Evolutionary conservation across 2,329 filamentous ascomycete species (phyloP), one percentile per base, ranked within the genome.

Genomic region (Pestalotiopsis sp.): DNA sequence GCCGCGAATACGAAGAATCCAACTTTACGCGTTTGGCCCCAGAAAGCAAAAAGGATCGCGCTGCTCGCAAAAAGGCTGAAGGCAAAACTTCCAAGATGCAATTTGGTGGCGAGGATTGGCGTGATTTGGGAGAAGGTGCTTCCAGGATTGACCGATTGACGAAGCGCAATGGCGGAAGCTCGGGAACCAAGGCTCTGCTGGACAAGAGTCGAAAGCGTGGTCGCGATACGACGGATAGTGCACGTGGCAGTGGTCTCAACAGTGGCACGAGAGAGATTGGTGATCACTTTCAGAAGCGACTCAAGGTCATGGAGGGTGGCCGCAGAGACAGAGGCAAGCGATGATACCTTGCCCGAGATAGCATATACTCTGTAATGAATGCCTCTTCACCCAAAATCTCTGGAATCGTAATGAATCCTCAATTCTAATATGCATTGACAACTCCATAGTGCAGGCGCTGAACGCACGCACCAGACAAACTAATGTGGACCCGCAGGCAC

Each of bases 31-130:
- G 96, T 73, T 84, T 99, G 75, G 94, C 95, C 13, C 91, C 90
- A 75, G 89, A 93, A 80, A 93, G 90, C 82, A 98, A 97, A 86
- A 97, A 97, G 83, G 94, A 97, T 4, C 83, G 85, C 69, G 87
- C 89, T 62, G 91, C 92, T 83, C 90, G 88, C 78, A 81, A 80
- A 58, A 86, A 87, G 77, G 83, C 83, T 38, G 83, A 83, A 56
- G 83, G 83, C 11, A 79, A 83, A 72, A 82, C 79, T 72, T 78
- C 83, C 75, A 81, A 90, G 85, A 80, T 98, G 93, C 82, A 83
- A 74, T 90, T 89, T 82, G 95, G 95, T 70, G 96, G 96, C 65
- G 96, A 98, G 81, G 96, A 98, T 78, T 98, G 94, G 93, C 89
- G 91, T 72, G 91, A 92, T 31, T 83, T 99, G 59, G 93, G 93